Evolutionary conservation across 129 eudicot genomes (phyloP), one percentile per base, ranked within the genome.

Genomic region (Daucus carota): DNA sequence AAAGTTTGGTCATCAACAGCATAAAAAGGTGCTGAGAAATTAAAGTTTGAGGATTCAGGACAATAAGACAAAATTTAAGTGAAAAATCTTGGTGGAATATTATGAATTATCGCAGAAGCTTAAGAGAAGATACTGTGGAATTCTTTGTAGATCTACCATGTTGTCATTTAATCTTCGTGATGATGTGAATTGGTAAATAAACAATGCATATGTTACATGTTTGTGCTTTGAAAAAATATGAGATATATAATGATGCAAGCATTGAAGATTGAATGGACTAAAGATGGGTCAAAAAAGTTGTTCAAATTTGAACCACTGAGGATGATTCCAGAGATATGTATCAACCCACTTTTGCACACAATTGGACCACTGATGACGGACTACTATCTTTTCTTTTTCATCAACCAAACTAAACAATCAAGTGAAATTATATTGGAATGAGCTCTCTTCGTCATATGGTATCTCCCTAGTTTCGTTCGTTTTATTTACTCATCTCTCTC

Each of bases 291-390:
- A 72, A 72, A 43, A 42, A 72, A 12, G 36, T 4, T 1, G 36
- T 24, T 14, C 0, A 44, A 43, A 12, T 42, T 18, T 45, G 36
- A 57, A 9, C 65, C 65, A 57, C 65, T 12, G 34, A 41, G 36
- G 75, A 72, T 26, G 57, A 72, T 42, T 72, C 38, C 75, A 72
- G 9, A 43, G 54, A 72, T 43, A 24, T 42, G 74, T 4, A 43
- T 71, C 54, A 43, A 72, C 54, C 75, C 22, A 71, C 75, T 71
- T 43, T 71, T 43, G 14, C 38, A 26, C 6, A 18, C 48, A 40
- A 38, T 70, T 8, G 74, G 74, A 71, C 74, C 57, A n/a, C 54
- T 5, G n/a, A n/a, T n/a, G n/a, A 42, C 1, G 14, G 9, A 17
- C 15, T 20, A 3, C 9, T 33, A 3, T 66, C 0, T 65, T 13